These are phyloP conservation scores for Crithidia sp. DNA, from an alignment of 208 protist species.

Conservation along the genomic window DNA sequence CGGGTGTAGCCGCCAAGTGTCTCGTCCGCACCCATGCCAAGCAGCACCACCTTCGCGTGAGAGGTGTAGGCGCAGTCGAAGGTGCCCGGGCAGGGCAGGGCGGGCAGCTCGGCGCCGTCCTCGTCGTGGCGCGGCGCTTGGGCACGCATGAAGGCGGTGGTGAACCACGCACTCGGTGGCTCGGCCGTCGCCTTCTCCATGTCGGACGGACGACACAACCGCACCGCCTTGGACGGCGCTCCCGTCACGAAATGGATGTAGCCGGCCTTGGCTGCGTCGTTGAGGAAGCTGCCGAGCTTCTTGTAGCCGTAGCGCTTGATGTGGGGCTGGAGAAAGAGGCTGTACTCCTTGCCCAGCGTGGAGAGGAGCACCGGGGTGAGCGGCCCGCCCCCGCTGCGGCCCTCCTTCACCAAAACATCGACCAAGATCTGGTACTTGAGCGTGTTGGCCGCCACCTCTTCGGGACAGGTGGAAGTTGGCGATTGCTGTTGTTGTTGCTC, in stretches of 20 bases:
- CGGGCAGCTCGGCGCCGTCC: background rate
- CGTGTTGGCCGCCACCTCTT: conserved; percentile 17
- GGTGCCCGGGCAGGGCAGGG: conserved; percentile 37
- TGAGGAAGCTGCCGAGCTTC: conserved; percentile 82
- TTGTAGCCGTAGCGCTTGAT: conserved; percentile 72
- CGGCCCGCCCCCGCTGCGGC: conserved; percentile 52
- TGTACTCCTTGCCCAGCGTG: conserved; percentile 88
- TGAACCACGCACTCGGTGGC: conserved; percentile 67
- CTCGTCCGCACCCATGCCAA: conserved; percentile 97
- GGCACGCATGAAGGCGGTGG: conserved; percentile 39
- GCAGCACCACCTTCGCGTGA: conserved; percentile 85
- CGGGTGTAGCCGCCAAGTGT: conserved; percentile 95
- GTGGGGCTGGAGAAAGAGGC: conserved; percentile 57
- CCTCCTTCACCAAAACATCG: conserved; percentile 73
- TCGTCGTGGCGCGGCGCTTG: conserved; percentile 4
- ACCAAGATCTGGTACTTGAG: conserved; percentile 50
- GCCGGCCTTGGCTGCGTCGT: conserved; percentile 68
- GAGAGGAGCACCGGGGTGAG: conserved; percentile 76
- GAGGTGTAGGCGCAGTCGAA: conserved; percentile 50
- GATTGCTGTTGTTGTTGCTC: background rate
- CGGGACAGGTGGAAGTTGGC: background rate
- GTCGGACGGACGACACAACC: conserved; percentile 60
- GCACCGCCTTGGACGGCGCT: conserved; percentile 77
- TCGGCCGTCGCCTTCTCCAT: conserved; percentile 49
- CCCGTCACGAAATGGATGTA: conserved; percentile 69